These are phyloP conservation scores for Beauveria rudraprayagi DNA, from an alignment of 2,329 filamentous ascomycete species.

Conservation along the genomic window DNA sequence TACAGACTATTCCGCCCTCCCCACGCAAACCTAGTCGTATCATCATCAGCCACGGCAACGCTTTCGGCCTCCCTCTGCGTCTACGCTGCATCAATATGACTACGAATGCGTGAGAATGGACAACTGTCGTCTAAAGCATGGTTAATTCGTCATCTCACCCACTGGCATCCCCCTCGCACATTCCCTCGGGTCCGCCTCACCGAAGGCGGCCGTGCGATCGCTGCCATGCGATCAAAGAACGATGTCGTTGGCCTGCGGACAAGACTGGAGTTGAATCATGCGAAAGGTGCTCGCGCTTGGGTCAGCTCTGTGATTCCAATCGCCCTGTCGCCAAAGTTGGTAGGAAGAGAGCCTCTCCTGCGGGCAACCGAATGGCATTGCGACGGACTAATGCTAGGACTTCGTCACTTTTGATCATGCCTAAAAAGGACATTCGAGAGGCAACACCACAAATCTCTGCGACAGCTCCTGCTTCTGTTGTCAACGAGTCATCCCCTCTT, in stretches of 20 bases:
- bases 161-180: background rate
- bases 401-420: too few relatives aligned
- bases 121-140: background rate
- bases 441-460: background rate
- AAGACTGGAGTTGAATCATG: background rate
- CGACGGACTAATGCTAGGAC: background rate
- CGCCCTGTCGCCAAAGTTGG: background rate
- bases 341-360: background rate
- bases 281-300: conserved; percentile 8
- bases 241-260: background rate
- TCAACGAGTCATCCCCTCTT: background rate
- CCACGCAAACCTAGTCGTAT: background rate
- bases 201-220: conserved; percentile 6
- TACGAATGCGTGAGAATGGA: background rate
- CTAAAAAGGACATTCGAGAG: background rate
- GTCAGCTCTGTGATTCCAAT: background rate
- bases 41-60: background rate
- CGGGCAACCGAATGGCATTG: background rate
- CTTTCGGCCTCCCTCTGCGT: background rate
- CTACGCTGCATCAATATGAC: background rate
- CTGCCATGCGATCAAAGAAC: conserved; percentile 11
- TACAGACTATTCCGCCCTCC: background rate
- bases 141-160: background rate
- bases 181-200: background rate
- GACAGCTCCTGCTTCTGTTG: background rate